phyloP scores from a whole-genome alignment of 768 basidiomycete species.

The Termitomyces heimii region DNA sequence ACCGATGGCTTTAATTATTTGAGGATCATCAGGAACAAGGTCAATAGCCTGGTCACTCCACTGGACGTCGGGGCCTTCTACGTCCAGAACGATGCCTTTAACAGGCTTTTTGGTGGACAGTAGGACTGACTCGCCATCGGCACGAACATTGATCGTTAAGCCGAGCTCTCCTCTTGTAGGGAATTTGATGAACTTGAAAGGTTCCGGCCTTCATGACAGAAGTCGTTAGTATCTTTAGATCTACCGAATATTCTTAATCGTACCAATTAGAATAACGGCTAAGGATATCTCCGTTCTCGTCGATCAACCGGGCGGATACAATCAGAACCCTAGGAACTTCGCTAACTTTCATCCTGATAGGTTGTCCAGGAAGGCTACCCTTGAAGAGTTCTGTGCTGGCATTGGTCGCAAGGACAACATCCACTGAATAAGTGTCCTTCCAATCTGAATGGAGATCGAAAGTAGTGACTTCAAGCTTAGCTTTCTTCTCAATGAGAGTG shows the following conservation, averaged over 20 bases:
- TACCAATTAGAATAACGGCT: slow-evolving; percentile 75
- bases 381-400: slow-evolving; percentile 80
- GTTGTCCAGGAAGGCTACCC: slow-evolving; percentile 68
- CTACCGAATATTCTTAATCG: slow-evolving; percentile 17
- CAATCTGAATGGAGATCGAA: slow-evolving; percentile 65
- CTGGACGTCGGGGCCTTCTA: slow-evolving; percentile 60
- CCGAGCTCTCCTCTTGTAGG: slow-evolving; percentile 55
- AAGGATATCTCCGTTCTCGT: slow-evolving; percentile 48
- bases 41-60: slow-evolving; percentile 94
- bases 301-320: slow-evolving; percentile 64
- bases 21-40: slow-evolving; percentile 80
- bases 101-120: slow-evolving; percentile 63
- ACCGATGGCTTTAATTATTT: slow-evolving; percentile 59
- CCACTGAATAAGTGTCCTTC: slow-evolving; percentile 43
- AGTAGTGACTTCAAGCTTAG: slow-evolving; percentile 55
- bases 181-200: slow-evolving; percentile 89
- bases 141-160: slow-evolving; percentile 43
- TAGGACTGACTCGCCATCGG: slow-evolving; percentile 53
- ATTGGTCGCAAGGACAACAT: slow-evolving; percentile 60
- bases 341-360: slow-evolving; percentile 56
- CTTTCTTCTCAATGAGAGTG: slow-evolving; percentile 51
- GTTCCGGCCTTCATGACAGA: slow-evolving; percentile 68
- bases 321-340: slow-evolving; percentile 65
- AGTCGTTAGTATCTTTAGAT: background rate
- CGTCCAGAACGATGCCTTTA: slow-evolving; percentile 84